These are phyloP conservation scores for Heliocybe sulcata DNA, from an alignment of 1,284 basidiomycete species.

Conservation along the genomic window DNA sequence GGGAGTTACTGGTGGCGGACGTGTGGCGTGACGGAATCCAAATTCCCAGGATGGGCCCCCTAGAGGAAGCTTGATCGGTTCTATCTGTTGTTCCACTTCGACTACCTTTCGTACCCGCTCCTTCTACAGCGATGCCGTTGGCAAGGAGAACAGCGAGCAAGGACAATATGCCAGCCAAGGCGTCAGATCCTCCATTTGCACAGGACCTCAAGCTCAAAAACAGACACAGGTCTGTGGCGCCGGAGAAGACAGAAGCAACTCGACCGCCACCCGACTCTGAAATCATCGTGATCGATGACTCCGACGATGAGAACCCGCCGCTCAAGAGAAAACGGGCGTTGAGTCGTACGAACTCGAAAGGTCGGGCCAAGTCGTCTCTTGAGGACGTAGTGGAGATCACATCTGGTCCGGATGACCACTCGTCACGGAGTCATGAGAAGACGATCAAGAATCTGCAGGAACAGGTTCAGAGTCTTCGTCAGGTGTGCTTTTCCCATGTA, in stretches of 20 bases:
- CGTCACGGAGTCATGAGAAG: not conserved
- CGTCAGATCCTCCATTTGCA: not conserved
- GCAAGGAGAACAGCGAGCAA: not conserved
- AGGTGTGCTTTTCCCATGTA: slow-evolving; percentile 4
- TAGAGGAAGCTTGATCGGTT: no score
- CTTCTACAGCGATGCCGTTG: not conserved
- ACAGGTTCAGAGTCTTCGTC: not conserved
- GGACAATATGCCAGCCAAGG: not conserved
- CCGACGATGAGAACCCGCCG: not conserved
- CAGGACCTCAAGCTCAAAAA: not conserved
- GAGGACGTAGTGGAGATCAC: slow-evolving; percentile 25
- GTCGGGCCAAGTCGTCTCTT: not conserved
- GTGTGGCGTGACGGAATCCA: no score
- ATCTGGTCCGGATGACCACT: slow-evolving; percentile 23
- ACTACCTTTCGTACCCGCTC: no score
- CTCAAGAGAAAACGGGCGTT: not conserved
- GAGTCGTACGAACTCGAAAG: not conserved
- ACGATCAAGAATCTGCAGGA: not conserved
- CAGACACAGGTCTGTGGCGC: not conserved
- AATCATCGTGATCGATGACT: not conserved
- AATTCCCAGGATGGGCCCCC: no score
- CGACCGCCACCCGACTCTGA: not conserved
- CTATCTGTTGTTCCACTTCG: no score
- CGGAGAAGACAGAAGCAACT: not conserved
- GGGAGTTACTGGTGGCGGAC: no score